Evolutionary conservation across 495 filamentous ascomycete genomes (phyloP).

Genomic region (Pseudevernia furfuracea): DNA sequence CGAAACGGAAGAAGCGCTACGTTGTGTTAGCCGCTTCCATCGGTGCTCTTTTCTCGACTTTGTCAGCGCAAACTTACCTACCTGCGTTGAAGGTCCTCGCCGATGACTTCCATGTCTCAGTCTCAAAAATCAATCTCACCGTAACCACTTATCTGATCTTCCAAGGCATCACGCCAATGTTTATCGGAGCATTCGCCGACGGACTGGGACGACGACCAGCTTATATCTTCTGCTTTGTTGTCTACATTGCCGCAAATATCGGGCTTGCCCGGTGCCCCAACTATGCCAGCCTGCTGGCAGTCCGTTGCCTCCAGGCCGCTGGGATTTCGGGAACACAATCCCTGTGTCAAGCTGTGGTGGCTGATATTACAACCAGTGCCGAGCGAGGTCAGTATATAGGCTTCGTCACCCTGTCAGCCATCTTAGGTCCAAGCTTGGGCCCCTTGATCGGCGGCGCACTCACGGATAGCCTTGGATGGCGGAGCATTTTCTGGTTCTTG

Average conservation of each 20-base stretch:
- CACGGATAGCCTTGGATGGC: conserved; percentile 33
- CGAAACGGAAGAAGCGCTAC: too few species aligned
- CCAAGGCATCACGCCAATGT: conserved; percentile 50
- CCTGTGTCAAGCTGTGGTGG: conserved; percentile 36
- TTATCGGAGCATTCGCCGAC: conserved; percentile 56
- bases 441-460: conserved; percentile 39
- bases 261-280: conserved; percentile 54
- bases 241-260: conserved; percentile 57
- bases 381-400: conserved; percentile 41
- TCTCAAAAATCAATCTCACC: conserved; percentile 58
- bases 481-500: conserved; percentile 42
- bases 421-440: conserved; percentile 25
- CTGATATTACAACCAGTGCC: conserved; percentile 50
- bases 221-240: conserved; percentile 49
- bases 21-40: too few species aligned
- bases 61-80: conserved; percentile 76
- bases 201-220: conserved; percentile 50
- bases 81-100: conserved; percentile 57
- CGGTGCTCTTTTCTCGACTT: conserved; percentile 46
- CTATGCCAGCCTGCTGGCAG: conserved; percentile 52
- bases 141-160: conserved; percentile 61
- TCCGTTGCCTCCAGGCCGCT: conserved; percentile 56
- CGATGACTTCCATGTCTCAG: conserved; percentile 46
- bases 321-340: conserved; percentile 39
- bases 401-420: too few species aligned